A percentile compares a stretch with the other conserved stretches of the same genome.
These are phyloP conservation scores for Nepenthes alata DNA, from an alignment of 179 eudicot species.

Conservation along the genomic window DNA sequence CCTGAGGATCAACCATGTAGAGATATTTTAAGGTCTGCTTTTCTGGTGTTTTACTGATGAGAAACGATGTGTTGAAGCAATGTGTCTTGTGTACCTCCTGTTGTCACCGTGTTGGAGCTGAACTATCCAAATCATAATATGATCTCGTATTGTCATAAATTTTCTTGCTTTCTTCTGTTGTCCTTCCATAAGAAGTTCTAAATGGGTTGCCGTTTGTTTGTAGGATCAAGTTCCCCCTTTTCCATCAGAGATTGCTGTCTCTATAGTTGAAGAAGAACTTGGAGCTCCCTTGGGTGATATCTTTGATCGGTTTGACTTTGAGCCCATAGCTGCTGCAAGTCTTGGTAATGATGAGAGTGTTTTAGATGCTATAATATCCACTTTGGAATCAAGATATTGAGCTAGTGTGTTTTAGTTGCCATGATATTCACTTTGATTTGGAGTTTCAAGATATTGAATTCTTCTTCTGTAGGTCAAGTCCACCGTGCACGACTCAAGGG, in stretches of 20 bases:
- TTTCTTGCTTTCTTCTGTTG: background rate
- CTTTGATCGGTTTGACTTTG: slow-evolving; percentile 80
- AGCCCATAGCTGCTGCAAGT: slow-evolving; percentile 99
- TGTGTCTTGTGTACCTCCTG: too few species aligned
- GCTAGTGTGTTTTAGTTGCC: slow-evolving; percentile 6
- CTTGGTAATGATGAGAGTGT: slow-evolving; percentile 48
- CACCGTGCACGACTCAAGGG: slow-evolving; percentile 92
- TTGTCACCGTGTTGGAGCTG: too few species aligned
- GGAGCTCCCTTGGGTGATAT: slow-evolving; percentile 53
- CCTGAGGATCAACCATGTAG: background rate
- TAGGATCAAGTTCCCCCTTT: slow-evolving; percentile 99
- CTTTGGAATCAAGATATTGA: too few species aligned
- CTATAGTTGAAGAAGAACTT: slow-evolving; percentile 89
- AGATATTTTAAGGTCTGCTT: too few species aligned
- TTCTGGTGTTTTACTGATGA: too few species aligned
- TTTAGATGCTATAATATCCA: slow-evolving; percentile 4
- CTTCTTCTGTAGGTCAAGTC: slow-evolving; percentile 74
- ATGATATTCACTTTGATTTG: background rate
- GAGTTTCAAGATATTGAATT: slow-evolving; percentile 5
- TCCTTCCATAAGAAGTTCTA: background rate
- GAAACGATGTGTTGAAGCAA: too few species aligned
- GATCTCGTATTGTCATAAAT: background rate
- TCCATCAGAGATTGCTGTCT: slow-evolving; percentile 77
- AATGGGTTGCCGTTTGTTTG: slow-evolving; percentile 6
- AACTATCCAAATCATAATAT: too few species aligned